Evolutionary conservation across 208 protist species (phyloP).

Genomic region (Crithidia acanthocephali): DNA sequence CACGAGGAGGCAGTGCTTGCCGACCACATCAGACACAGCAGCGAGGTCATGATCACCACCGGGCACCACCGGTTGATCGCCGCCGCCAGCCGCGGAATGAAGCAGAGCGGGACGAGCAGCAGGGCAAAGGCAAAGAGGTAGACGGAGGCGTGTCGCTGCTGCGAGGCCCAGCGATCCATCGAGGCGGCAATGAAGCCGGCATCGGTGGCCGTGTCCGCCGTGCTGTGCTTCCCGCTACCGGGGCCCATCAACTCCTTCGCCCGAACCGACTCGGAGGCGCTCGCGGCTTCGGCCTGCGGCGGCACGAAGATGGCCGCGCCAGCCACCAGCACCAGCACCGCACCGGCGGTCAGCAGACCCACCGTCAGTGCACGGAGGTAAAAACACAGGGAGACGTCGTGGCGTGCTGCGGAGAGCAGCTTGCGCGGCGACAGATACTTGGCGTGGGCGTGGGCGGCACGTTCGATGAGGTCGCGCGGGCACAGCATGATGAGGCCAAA

Average conservation of each 20-base stretch:
- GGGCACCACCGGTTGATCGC: constrained; percentile 33
- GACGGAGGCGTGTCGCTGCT: constrained; percentile 27
- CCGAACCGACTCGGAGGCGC: constrained; percentile 16
- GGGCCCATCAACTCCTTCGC: constrained; percentile 25
- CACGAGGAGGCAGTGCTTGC: constrained; percentile 32
- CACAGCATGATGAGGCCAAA: constrained; percentile 36
- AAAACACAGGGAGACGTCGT: constrained; percentile 38
- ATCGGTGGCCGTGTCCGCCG: constrained; percentile 3
- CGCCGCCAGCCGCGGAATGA: constrained; percentile 31
- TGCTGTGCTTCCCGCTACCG: constrained; percentile 16
- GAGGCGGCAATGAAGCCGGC: constrained; percentile 1
- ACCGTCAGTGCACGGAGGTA: constrained; percentile 33
- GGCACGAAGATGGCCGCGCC: constrained; percentile 35
- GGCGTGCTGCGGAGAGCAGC: constrained; percentile 25
- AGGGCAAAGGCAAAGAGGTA: constrained; percentile 31
- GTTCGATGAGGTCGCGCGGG: constrained; percentile 31
- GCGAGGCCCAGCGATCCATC: constrained; percentile 22
- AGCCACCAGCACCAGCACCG: constrained; percentile 27
- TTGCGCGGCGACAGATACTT: constrained; percentile 20
- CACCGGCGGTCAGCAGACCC: constrained; percentile 26
- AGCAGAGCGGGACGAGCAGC: constrained; percentile 31
- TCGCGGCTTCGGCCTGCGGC: constrained; percentile 17
- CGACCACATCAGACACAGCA: constrained; percentile 31
- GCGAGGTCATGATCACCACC: constrained; percentile 28
- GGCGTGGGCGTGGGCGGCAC: constrained; percentile 26